Evolutionary conservation across 192 early-diverging fungal species (phyloP).

Genomic region (Spinellus fusiger): DNA sequence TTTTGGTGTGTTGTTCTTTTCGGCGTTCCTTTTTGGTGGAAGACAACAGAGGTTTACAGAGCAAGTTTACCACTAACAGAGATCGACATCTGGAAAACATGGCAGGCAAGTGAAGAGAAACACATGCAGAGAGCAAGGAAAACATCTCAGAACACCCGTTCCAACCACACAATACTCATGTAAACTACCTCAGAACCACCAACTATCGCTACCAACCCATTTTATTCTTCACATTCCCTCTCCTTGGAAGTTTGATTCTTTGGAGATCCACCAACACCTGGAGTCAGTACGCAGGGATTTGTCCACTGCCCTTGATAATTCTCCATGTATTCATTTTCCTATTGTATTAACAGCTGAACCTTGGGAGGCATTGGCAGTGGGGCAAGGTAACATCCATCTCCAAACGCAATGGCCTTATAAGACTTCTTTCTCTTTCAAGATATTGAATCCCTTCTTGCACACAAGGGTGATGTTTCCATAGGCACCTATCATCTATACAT

Average conservation of each 20-base stretch:
- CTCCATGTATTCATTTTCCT: conserved; percentile 17
- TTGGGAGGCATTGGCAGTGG: not conserved
- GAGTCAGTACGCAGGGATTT: not conserved
- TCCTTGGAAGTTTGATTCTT: not conserved
- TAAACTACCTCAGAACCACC: conserved; percentile 11
- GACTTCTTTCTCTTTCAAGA: not conserved
- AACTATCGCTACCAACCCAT: conserved; percentile 24
- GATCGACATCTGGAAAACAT: conserved; percentile 50
- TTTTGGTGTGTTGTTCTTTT: conserved; percentile 56
- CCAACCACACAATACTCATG: not conserved
- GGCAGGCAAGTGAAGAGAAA: conserved; percentile 31
- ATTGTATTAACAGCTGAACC: conserved; percentile 3
- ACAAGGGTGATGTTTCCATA: not conserved
- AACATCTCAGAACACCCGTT: not conserved
- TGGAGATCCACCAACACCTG: conserved; percentile 4
- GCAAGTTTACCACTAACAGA: conserved; percentile 61
- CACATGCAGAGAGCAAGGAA: not conserved
- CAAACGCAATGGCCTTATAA: not conserved
- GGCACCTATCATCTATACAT: not conserved
- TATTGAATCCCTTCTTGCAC: not conserved
- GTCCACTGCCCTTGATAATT: not conserved
- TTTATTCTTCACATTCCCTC: conserved; percentile 17
- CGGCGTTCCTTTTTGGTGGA: conserved; percentile 74
- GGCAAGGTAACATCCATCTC: not conserved
- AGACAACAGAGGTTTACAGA: conserved; percentile 73